Evolutionary conservation across 768 basidiomycete genomes (phyloP).

Genomic region (Hemileccinum rubropunctum): DNA sequence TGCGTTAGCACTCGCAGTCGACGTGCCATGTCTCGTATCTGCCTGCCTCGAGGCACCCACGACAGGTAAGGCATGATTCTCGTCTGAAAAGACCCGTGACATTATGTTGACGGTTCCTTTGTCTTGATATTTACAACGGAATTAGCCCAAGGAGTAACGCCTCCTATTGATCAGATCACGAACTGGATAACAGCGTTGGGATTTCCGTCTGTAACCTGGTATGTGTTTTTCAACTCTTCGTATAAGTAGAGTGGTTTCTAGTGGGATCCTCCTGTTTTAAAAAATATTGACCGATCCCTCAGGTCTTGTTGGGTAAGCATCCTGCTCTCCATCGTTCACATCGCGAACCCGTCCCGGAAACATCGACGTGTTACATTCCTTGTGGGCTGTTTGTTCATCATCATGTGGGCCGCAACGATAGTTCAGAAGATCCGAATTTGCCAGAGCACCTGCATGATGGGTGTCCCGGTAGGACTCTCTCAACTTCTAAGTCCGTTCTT

Average conservation of each 20-base stretch:
- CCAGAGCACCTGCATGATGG: neutral
- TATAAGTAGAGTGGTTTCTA: neutral
- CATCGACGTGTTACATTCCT: constrained; percentile 4
- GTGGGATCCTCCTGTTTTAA: neutral
- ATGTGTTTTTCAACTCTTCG: neutral
- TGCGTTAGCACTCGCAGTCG: constrained; percentile 19
- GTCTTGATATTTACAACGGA: neutral
- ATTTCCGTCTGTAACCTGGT: constrained; percentile 24
- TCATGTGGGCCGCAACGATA: constrained; percentile 25
- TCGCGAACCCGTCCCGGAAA: constrained; percentile 9
- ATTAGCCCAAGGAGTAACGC: neutral
- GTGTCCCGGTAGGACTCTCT: constrained; percentile 8
- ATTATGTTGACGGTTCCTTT: neutral
- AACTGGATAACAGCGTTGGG: constrained; percentile 14
- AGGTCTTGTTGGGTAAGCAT: constrained; percentile 28
- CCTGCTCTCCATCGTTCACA: constrained; percentile 21
- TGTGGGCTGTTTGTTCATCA: constrained; percentile 13
- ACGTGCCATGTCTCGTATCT: constrained; percentile 11
- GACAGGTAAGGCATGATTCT: constrained; percentile 1
- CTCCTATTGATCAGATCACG: neutral
- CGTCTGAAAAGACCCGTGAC: neutral
- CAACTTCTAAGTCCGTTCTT: constrained; percentile 21
- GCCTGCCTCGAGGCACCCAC: constrained; percentile 2
- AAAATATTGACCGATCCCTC: neutral
- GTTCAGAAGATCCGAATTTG: constrained; percentile 16